Evolutionary conservation across 768 basidiomycete genomes (phyloP).

Genomic region (Russula abietina): DNA sequence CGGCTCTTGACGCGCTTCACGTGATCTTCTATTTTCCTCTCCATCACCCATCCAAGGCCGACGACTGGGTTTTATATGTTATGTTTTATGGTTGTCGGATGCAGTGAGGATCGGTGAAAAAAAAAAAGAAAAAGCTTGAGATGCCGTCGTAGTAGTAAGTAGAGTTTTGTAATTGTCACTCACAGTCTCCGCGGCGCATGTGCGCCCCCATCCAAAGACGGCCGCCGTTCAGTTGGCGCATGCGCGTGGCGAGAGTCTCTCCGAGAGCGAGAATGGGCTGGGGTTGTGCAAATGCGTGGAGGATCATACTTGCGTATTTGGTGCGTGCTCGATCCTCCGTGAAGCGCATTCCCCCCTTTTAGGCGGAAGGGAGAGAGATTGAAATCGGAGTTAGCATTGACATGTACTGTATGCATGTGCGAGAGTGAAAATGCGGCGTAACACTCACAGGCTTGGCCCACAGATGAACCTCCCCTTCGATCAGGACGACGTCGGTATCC

Average conservation of each 20-base stretch:
- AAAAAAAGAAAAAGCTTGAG: too few species aligned
- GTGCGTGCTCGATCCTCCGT: background rate
- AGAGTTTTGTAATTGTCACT: constrained; percentile 25
- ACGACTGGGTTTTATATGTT: constrained; percentile 27
- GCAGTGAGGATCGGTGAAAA: too few species aligned
- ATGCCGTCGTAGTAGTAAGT: background rate
- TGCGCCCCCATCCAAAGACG: constrained; percentile 40
- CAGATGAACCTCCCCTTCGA: constrained; percentile 38
- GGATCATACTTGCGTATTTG: constrained; percentile 13
- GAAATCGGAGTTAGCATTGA: background rate
- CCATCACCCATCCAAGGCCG: constrained; percentile 34
- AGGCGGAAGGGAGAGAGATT: background rate
- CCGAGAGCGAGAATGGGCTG: constrained; percentile 30
- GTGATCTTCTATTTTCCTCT: constrained; percentile 33
- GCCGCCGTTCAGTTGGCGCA: constrained; percentile 31
- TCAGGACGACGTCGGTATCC: constrained; percentile 36
- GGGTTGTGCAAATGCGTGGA: constrained; percentile 2
- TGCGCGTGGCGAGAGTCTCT: constrained; percentile 31
- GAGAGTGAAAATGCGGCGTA: background rate
- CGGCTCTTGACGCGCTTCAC: constrained; percentile 31
- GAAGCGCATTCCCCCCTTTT: constrained; percentile 22
- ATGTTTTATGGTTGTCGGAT: too few species aligned
- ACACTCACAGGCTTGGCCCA: constrained; percentile 36
- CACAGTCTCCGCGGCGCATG: constrained; percentile 43
- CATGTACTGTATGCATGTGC: background rate